A percentile compares a stretch with the other conserved stretches of the same genome.
Evolutionary conservation across 1,284 basidiomycete genomes (phyloP).

Genomic region (Golubevia pallescens): DNA sequence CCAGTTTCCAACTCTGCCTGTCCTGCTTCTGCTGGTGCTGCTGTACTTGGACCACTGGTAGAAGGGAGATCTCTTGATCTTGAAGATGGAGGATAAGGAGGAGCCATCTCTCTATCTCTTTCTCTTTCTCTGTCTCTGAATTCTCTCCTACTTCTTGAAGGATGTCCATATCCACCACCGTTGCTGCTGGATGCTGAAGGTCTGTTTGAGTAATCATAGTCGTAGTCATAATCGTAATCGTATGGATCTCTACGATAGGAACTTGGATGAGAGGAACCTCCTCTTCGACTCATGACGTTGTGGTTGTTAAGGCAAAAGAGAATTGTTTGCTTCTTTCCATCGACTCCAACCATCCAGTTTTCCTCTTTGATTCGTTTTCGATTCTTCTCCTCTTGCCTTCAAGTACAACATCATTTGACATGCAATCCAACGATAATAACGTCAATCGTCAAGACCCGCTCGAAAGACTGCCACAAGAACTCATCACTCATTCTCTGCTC

Average conservation of each 20-base stretch:
- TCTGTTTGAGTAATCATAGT: background rate
- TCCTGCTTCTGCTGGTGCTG: background rate
- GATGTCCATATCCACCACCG: background rate
- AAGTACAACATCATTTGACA: background rate
- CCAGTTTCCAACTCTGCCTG: background rate
- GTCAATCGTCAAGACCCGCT: too few species aligned
- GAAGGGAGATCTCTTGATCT: background rate
- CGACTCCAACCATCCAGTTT: too few species aligned
- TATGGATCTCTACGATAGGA: background rate
- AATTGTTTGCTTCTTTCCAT: too few species aligned
- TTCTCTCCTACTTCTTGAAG: background rate
- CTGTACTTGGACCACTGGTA: background rate
- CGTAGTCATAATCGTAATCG: background rate
- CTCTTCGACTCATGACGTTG: background rate
- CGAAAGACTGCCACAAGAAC: too few species aligned
- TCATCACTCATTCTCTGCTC: too few species aligned
- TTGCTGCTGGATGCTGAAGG: background rate
- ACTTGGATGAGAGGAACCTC: background rate
- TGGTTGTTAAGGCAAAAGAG: background rate
- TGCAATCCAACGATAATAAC: too few species aligned
- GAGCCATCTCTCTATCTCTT: too few species aligned
- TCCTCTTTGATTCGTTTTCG: too few species aligned
- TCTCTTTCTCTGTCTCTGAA: background rate
- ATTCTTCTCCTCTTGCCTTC: background rate
- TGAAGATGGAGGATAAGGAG: background rate